Percentiles rank a stretch among this genome's conserved stretches.
These are phyloP conservation scores for Aspergillus cavernicola DNA, from an alignment of 495 filamentous ascomycete species.

Conservation along the genomic window DNA sequence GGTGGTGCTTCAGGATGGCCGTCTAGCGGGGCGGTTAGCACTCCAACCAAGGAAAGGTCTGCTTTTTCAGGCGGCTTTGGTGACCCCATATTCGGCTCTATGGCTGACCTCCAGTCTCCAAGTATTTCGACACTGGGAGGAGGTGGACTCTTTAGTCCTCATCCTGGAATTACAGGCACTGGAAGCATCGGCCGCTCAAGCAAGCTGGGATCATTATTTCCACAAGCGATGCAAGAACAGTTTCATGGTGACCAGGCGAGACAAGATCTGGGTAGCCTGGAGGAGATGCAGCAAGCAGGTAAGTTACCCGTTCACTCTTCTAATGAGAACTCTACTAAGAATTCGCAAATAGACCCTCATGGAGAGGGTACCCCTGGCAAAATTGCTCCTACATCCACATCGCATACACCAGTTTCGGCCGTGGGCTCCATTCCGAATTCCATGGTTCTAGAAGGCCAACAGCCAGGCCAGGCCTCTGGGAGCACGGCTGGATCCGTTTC, in stretches of 20 bases:
- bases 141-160: conserved; percentile 50
- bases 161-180: conserved; percentile 41
- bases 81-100: conserved; percentile 64
- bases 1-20: conserved; percentile 64
- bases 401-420: conserved; percentile 40
- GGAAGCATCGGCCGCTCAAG: conserved; percentile 66
- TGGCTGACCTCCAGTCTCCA: conserved; percentile 74
- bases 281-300: conserved; percentile 38
- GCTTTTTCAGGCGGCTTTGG: conserved; percentile 66
- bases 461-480: conserved; percentile 30
- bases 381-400: conserved; percentile 31
- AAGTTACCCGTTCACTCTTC: conserved; percentile 2
- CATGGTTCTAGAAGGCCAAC: conserved; percentile 29
- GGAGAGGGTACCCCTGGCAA: conserved; percentile 27
- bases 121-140: conserved; percentile 59
- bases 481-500: conserved; percentile 51
- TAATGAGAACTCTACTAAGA: not conserved
- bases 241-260: conserved; percentile 55
- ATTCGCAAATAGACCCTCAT: conserved; percentile 17
- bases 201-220: conserved; percentile 85
- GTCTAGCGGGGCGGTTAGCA: conserved; percentile 54
- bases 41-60: conserved; percentile 72
- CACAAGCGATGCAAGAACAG: conserved; percentile 82
- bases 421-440: conserved; percentile 40
- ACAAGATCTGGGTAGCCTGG: conserved; percentile 49